Evolutionary conservation across 2,329 filamentous ascomycete species (phyloP), one percentile per base, ranked within the genome.

Genomic region (Conoideocrella luteorostrata): DNA sequence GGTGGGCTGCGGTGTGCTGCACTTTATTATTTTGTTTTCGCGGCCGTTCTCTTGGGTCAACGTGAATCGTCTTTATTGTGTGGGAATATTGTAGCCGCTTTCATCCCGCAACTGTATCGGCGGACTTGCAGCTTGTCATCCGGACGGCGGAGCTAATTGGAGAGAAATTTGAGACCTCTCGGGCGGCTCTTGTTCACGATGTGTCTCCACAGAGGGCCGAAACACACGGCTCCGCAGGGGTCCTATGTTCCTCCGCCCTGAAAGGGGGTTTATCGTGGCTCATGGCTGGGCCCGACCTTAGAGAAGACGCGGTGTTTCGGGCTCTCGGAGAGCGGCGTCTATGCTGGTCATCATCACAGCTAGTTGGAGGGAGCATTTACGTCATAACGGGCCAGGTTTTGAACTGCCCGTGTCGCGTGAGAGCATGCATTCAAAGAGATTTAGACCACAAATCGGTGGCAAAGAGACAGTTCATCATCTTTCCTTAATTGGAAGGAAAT

Each of bases 311-410:
- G 13, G 12, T 33, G 39, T 33, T 41, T 33, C 39, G 11, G 21
- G 7, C 12, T 33, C 17, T 40, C 38, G 38, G 38, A 40, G 17
- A 40, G 39, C n/a, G n/a, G n/a, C n/a, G n/a, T n/a, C n/a, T n/a
- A n/a, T n/a, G n/a, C n/a, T n/a, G n/a, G n/a, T n/a, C n/a, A n/a
- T n/a, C n/a, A n/a, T n/a, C n/a, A n/a, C n/a, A n/a, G n/a, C n/a
- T n/a, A n/a, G n/a, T n/a, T n/a, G n/a, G n/a, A n/a, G n/a, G n/a
- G n/a, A n/a, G n/a, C n/a, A n/a, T n/a, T n/a, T n/a, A n/a, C n/a
- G n/a, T n/a, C n/a, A n/a, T n/a, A n/a, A n/a, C n/a, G n/a, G n/a
- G n/a, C n/a, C n/a, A n/a, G n/a, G n/a, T n/a, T n/a, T n/a, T n/a
- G n/a, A n/a, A n/a, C n/a, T n/a, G n/a, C n/a, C n/a, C n/a, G n/a